A percentile compares a stretch with the other conserved stretches of the same genome.
phyloP scores from a whole-genome alignment of 305 asterid species.

The Plantago lanceolata region DNA sequence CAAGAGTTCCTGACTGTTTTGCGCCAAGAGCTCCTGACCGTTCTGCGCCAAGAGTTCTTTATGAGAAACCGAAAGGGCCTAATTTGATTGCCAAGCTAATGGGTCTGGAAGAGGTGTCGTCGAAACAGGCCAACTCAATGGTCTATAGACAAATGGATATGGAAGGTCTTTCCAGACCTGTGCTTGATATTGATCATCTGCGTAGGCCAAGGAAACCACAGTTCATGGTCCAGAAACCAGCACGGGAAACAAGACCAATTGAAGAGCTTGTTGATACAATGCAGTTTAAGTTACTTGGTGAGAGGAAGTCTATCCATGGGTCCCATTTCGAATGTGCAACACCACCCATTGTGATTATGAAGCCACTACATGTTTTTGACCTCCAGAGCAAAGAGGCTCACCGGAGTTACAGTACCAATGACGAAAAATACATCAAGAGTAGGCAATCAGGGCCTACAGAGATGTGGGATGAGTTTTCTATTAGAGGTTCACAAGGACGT shows the following conservation, averaged over 20 bases:
- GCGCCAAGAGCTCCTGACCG: slow-evolving; percentile 25
- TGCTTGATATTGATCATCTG: slow-evolving; percentile 47
- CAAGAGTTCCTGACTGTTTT: slow-evolving; percentile 35
- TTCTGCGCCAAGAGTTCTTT: slow-evolving; percentile 29
- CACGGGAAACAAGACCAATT: slow-evolving; percentile 33
- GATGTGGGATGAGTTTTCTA: slow-evolving; percentile 28
- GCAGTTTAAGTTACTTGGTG: slow-evolving; percentile 58
- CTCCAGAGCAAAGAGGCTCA: slow-evolving; percentile 22
- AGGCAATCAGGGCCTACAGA: slow-evolving; percentile 25
- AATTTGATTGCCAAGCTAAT: slow-evolving; percentile 69
- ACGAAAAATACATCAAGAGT: slow-evolving; percentile 25
- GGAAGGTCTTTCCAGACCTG: slow-evolving; percentile 26
- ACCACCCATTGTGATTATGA: slow-evolving; percentile 67
- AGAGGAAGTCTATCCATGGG: slow-evolving; percentile 28
- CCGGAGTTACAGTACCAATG: slow-evolving; percentile 16
- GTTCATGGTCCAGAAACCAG: slow-evolving; percentile 33
- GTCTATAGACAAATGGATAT: slow-evolving; percentile 22
- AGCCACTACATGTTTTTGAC: slow-evolving; percentile 39
- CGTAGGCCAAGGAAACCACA: slow-evolving; percentile 48
- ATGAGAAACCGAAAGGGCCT: slow-evolving; percentile 39
- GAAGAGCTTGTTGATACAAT: slow-evolving; percentile 50
- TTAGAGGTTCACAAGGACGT: slow-evolving; percentile 14
- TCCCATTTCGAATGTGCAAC: slow-evolving; percentile 12
- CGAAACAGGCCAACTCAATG: slow-evolving; percentile 21
- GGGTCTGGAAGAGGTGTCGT: slow-evolving; percentile 59